Conservation (phyloP, 2,329 filamentous ascomycete species). For the Alternaria longipes region DNA sequence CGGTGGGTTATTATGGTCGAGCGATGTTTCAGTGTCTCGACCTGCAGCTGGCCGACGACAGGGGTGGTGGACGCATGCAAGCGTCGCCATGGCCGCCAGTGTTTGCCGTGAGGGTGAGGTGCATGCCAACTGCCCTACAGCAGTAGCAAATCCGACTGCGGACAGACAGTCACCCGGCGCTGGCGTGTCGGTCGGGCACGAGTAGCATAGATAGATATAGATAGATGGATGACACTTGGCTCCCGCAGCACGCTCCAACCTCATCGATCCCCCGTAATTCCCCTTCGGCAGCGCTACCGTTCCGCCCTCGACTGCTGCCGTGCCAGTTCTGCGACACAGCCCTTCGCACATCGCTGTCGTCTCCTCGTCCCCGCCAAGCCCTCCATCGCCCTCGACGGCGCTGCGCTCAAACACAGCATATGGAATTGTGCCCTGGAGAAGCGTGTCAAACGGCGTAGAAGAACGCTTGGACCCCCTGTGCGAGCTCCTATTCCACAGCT, state of each 20-base stretch:
- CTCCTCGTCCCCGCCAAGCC: constrained; percentile 15
- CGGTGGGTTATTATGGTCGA: constrained; percentile 16
- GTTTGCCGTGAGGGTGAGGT: constrained; percentile 6
- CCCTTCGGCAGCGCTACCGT: constrained; percentile 23
- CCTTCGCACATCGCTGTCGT: background rate
- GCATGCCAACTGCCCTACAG: constrained; percentile 7
- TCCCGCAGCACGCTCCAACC: constrained; percentile 11
- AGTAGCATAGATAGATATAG: too few relatives aligned
- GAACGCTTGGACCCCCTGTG: constrained; percentile 17
- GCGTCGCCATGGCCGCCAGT: background rate
- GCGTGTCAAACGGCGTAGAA: constrained; percentile 9
- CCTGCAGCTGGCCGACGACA: constrained; percentile 15
- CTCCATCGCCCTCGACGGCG: background rate
- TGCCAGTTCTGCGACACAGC: constrained; percentile 7
- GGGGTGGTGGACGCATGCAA: constrained; percentile 10
- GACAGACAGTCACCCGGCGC: background rate
- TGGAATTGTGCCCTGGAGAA: constrained; percentile 1
- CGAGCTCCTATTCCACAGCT: constrained; percentile 24
- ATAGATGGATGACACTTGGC: constrained; percentile 11
- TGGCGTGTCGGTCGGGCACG: background rate
- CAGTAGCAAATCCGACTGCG: constrained; percentile 9
- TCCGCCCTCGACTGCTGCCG: constrained; percentile 11
- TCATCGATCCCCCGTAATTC: constrained; percentile 17
- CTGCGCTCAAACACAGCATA: constrained; percentile 6
- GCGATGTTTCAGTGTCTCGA: constrained; percentile 24